Evolutionary conservation across 2,329 filamentous ascomycete genomes (phyloP), one percentile per base, ranked within the genome.

Genomic region (Alternaria ethzedia): DNA sequence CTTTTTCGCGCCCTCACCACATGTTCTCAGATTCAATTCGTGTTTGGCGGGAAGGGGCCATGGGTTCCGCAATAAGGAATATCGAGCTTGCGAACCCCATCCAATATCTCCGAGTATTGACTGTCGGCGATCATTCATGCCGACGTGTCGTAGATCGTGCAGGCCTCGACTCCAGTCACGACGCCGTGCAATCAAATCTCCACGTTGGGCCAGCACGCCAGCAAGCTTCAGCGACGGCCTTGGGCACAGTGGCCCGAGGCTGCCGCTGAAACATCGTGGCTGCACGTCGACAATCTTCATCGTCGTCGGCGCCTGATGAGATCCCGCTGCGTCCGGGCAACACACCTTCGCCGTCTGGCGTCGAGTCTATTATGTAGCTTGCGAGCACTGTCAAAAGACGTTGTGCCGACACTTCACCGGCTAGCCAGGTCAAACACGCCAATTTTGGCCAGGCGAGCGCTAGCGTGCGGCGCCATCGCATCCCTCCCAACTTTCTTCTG

Each of bases 391-490:
- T 59, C 63, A 63, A 64, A 58, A 61, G 45, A 58, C 60, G 59
- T 55, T 63, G 54, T 58, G 61, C 54, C 57, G 57, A 54, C 47
- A 41, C 59, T 52, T 55, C 54, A 52, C 56, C 57, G 50, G 56
- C 56, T 55, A 59, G 58, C 54, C 60, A 62, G 30, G 50, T 72
- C 54, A 66, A 70, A 68, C 64, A 67, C 57, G 50, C 68, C 67
- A 69, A 59, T 62, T 68, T 54, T 23, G 50, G 52, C 58, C 56
- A 45, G 55, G 45, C 30, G 54, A 30, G 25, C 20, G 23, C 56
- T 72, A 70, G 68, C 55, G 66, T 45, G 60, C 63, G 63, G 63
- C 70, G 67, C 72, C 70, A 66, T 69, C 62, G 59, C 67, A 61
- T 66, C 54, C 57, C 60, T 61, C 69, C 65, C 59, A 61, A 69